Percentiles rank a stretch among this genome's conserved stretches.
Conservation (phyloP, 2,329 filamentous ascomycete species). For the Colletotrichum tropicicola region DNA sequence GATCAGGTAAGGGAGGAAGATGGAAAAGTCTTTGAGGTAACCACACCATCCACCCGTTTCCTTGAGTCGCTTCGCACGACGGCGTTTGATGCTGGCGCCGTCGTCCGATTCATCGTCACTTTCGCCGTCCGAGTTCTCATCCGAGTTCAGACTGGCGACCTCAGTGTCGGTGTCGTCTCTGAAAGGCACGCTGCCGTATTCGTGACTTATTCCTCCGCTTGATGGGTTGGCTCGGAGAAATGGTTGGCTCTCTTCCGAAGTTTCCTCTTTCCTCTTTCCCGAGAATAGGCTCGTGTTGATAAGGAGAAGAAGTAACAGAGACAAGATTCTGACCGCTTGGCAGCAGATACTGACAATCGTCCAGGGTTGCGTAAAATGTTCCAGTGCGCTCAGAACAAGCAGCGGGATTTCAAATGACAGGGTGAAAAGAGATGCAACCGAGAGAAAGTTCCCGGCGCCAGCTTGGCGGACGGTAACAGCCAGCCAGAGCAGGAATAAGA, state of each 20-base stretch:
- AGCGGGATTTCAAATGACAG: background rate
- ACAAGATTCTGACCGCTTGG: background rate
- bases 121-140: slow-evolving; percentile 29
- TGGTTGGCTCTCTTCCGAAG: background rate
- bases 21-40: slow-evolving; percentile 40
- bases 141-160: background rate
- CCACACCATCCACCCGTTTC: slow-evolving; percentile 41
- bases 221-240: background rate
- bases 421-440: background rate
- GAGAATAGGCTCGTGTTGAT: background rate
- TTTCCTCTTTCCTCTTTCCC: background rate
- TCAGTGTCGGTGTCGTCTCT: background rate
- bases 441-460: background rate
- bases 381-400: background rate
- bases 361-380: no score
- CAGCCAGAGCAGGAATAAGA: background rate
- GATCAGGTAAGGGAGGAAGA: slow-evolving; percentile 41
- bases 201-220: background rate
- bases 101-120: slow-evolving; percentile 33
- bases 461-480: background rate
- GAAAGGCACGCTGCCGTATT: background rate
- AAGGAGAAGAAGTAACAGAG: background rate
- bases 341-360: background rate
- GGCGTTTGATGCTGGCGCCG: slow-evolving; percentile 37
- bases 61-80: slow-evolving; percentile 36